Base-by-base conservation (phyloP, 2,329 filamentous ascomycete genomes). In the Beauveria australis region DNA sequence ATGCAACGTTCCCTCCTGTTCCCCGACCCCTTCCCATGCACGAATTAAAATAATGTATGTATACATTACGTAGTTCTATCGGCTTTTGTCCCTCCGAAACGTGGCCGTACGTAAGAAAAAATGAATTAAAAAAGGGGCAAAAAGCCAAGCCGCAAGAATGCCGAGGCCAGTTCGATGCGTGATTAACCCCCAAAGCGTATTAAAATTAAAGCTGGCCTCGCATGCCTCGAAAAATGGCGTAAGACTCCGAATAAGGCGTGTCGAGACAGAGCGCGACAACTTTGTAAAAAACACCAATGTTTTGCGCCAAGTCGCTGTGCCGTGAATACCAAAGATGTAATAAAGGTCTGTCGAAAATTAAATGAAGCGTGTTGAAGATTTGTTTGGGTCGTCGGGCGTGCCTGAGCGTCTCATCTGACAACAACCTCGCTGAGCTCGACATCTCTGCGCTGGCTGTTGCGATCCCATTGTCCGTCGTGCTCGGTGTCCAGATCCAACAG, bases 351-450 rank as follows among this genome's bases (percentile, higher is more conserved):
- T 70, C 64, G 67, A 72, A 73, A 60, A 71, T 71, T 69, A 72
- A 70, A 61, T 67, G 47, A 52, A 65, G 52, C 62, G 59, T 64
- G 62, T 63, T 66, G 56, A 63, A 66, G 66, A 64, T 63, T 66
- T 73, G 66, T 70, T 70, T 62, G 61, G 62, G 33, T 61, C 33
- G 59, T 46, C 52, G 9, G 52, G 19, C 26, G 9, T 10, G 22
- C 9, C 1, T 30, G 18, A 10, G 62, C 22, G 28, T 59, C 41
- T 58, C 44, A 61, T 62, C 58, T 64, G 43, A 79, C 73, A 30
- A 77, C 75, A 28, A 80, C 76, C 60, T 80, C 78, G 62, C 73
- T 76, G 16, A 80, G 65, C 62, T 79, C 78, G 56, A 76, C 75
- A 59, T 79, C 75, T 64, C 73, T 70, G 26, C 71, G 72, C 16